Conservation (phyloP, 768 basidiomycete species). For the Xerocomus potaroensis region DNA sequence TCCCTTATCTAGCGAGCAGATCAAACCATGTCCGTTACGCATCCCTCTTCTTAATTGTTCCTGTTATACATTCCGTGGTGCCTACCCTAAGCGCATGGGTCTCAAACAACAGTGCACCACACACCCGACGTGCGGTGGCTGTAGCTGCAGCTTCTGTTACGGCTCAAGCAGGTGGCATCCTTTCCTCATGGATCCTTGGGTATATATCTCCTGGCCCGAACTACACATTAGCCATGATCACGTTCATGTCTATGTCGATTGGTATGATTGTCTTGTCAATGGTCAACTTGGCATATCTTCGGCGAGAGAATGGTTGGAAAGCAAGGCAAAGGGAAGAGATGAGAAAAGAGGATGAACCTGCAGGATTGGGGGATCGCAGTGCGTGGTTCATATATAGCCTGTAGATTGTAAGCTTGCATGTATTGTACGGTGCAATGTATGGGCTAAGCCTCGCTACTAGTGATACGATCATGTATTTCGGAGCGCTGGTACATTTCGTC, state of each 20-base stretch:
- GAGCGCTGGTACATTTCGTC: no score
- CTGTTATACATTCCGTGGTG: constrained; percentile 46
- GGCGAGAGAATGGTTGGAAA: constrained; percentile 45
- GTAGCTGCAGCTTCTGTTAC: constrained; percentile 52
- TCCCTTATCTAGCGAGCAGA: constrained; percentile 7
- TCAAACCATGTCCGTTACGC: constrained; percentile 42
- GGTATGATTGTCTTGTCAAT: constrained; percentile 34
- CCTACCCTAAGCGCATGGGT: constrained; percentile 55
- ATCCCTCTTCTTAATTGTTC: constrained; percentile 52
- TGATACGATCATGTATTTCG: no score
- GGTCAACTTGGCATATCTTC: constrained; percentile 39
- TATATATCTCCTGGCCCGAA: constrained; percentile 43
- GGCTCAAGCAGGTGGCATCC: constrained; percentile 55
- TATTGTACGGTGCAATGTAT: neutral
- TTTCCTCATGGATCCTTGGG: constrained; percentile 58
- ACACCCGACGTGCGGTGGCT: constrained; percentile 52
- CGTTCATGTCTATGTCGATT: constrained; percentile 34
- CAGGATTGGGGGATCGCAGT: constrained; percentile 44
- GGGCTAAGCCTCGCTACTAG: neutral
- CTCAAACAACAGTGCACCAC: constrained; percentile 58
- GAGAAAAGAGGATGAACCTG: constrained; percentile 35
- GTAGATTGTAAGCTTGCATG: constrained; percentile 16
- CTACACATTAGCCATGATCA: constrained; percentile 46
- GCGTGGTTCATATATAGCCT: constrained; percentile 55
- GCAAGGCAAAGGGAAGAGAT: constrained; percentile 29